A percentile compares a stretch with the other conserved stretches of the same genome.
phyloP scores from a whole-genome alignment of 2,329 filamentous ascomycete species.

The Neoascochyta sp. region DNA sequence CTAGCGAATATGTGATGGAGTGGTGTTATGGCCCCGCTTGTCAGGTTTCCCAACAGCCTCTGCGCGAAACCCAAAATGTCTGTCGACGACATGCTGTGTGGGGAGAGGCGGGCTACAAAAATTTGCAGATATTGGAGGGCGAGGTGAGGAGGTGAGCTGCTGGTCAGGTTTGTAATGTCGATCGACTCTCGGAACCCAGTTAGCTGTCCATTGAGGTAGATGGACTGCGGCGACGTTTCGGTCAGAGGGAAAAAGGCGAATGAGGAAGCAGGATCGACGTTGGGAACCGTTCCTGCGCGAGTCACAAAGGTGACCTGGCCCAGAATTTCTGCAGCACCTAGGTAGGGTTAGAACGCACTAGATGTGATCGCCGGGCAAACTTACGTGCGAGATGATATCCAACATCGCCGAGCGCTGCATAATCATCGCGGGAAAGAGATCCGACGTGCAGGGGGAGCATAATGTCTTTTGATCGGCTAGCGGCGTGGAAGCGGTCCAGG shows the following conservation, averaged over 20 bases:
- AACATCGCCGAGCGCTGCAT: conserved; percentile 28
- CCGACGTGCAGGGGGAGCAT: conserved; percentile 31
- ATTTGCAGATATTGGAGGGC: conserved; percentile 37
- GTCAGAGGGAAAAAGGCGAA: conserved; percentile 25
- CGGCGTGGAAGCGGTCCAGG: conserved; percentile 38
- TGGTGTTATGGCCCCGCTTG: conserved; percentile 26
- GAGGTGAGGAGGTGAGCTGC: conserved; percentile 32
- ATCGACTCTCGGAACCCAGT: conserved; percentile 32
- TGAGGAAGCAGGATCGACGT: conserved; percentile 27
- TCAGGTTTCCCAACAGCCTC: conserved; percentile 28
- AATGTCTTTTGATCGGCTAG: conserved; percentile 32
- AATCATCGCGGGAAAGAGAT: conserved; percentile 31
- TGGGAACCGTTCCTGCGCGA: conserved; percentile 28
- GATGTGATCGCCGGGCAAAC: conserved; percentile 4
- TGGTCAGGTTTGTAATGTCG: conserved; percentile 25
- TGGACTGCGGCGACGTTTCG: conserved; percentile 21
- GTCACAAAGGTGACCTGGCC: conserved; percentile 29
- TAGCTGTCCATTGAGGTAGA: conserved; percentile 30
- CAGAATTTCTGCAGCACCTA: conserved; percentile 32
- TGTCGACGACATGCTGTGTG: conserved; percentile 17
- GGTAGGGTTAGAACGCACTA: conserved; percentile 5
- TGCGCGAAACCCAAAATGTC: conserved; percentile 28
- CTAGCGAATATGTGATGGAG: conserved; percentile 37
- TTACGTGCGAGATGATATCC: conserved; percentile 37
- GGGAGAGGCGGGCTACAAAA: conserved; percentile 28